A percentile compares a stretch with the other conserved stretches of the same genome.
phyloP scores from a whole-genome alignment of 805 yeast species.

The Pichia rugopelliculosa region DNA sequence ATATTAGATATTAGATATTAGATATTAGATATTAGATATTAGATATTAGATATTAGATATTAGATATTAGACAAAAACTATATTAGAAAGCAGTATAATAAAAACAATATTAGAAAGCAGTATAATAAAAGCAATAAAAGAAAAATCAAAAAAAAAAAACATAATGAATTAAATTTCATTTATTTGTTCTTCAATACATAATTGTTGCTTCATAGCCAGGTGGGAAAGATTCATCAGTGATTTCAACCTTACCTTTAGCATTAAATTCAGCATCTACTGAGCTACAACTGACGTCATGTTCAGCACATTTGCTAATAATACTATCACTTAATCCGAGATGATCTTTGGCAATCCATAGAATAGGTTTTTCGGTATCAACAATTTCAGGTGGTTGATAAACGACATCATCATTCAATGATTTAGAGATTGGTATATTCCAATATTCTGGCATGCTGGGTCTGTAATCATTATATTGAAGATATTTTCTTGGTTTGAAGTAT shows the following conservation, averaged over 20 bases:
- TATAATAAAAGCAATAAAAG: neutral
- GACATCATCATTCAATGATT: conserved; percentile 9
- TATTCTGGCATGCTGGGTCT: conserved; percentile 34
- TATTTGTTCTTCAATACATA: conserved; percentile 2
- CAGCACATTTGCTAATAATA: conserved; percentile 44
- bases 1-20: too few species aligned
- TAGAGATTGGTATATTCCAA: conserved; percentile 16
- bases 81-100: neutral
- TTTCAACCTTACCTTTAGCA: conserved; percentile 48
- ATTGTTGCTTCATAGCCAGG: conserved; percentile 54
- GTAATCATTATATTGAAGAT: conserved; percentile 22
- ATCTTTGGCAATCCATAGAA: conserved; percentile 67
- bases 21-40: neutral
- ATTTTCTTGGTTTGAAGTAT: conserved; percentile 26
- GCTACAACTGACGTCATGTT: conserved; percentile 46
- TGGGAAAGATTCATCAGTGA: conserved; percentile 48
- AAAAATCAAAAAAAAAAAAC: neutral
- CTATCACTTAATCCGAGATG: conserved; percentile 56
- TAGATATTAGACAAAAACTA: neutral
- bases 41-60: neutral
- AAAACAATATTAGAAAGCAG: neutral
- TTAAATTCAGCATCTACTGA: conserved; percentile 52
- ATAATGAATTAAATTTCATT: neutral
- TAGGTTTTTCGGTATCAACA: conserved; percentile 43
- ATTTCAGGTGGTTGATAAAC: conserved; percentile 50